Percentiles rank a stretch among this genome's conserved stretches.
Evolutionary conservation across 2,329 filamentous ascomycete genomes (phyloP).

Genomic region (Fusarium newnesense): DNA sequence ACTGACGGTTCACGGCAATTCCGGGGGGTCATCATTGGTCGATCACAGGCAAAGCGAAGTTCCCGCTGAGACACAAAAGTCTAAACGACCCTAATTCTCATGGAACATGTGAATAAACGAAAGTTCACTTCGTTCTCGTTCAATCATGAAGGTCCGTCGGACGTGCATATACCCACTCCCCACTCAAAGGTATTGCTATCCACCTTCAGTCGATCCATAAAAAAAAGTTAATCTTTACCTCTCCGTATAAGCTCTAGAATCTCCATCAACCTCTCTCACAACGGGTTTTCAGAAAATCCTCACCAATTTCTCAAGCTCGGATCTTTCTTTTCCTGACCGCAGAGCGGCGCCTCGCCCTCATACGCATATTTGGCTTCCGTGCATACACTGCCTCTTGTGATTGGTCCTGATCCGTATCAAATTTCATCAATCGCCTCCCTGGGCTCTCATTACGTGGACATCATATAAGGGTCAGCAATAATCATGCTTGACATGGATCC

Average conservation of each 20-base stretch:
- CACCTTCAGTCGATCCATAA: slow-evolving; percentile 8
- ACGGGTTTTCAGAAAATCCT: background rate
- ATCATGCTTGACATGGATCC: slow-evolving; percentile 24
- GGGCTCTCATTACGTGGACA: slow-evolving; percentile 6
- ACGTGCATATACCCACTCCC: background rate
- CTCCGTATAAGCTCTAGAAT: slow-evolving; percentile 8
- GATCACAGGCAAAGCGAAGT: background rate
- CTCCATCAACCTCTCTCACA: slow-evolving; percentile 8
- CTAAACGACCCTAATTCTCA: background rate
- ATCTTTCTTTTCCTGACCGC: background rate
- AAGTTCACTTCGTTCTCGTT: background rate
- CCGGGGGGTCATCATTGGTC: background rate
- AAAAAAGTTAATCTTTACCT: slow-evolving; percentile 28
- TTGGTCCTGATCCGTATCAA: background rate
- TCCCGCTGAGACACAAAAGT: background rate
- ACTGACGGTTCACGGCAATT: background rate
- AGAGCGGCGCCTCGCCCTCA: background rate
- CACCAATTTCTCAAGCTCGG: background rate
- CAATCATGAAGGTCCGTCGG: background rate
- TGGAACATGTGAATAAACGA: background rate
- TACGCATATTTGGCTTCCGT: slow-evolving; percentile 4
- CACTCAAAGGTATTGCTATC: slow-evolving; percentile 2
- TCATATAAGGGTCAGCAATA: background rate
- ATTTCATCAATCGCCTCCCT: background rate
- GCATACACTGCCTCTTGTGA: background rate